phyloP scores from a whole-genome alignment of 345 rosid genomes.

The Boechera stricta region DNA sequence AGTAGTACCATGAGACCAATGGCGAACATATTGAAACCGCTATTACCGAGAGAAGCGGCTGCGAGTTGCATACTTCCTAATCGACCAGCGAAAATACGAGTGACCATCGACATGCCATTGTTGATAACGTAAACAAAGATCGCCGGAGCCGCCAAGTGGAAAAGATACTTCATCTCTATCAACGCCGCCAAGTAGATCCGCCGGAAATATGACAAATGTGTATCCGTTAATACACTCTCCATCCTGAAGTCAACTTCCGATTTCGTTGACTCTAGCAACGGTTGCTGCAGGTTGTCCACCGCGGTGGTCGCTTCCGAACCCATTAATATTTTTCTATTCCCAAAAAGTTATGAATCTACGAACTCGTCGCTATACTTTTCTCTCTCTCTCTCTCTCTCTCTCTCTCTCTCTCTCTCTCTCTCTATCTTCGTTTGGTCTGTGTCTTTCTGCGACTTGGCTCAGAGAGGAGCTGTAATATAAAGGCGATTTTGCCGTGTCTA shows the following conservation, averaged over 20 bases:
- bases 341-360: too few species aligned
- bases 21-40: constrained; percentile 58
- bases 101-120: constrained; percentile 59
- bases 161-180: constrained; percentile 59
- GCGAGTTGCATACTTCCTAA: constrained; percentile 73
- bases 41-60: constrained; percentile 64
- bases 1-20: constrained; percentile 58
- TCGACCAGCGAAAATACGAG: constrained; percentile 65
- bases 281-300: constrained; percentile 38
- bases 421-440: constrained; percentile 12
- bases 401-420: not conserved
- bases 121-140: constrained; percentile 63
- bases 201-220: constrained; percentile 38
- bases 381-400: not conserved
- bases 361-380: too few species aligned
- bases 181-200: constrained; percentile 51
- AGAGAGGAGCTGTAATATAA: constrained; percentile 31
- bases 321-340: constrained; percentile 15
- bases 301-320: constrained; percentile 31
- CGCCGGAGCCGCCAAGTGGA: constrained; percentile 62
- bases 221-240: constrained; percentile 56
- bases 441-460: constrained; percentile 14
- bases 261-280: constrained; percentile 37
- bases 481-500: constrained; percentile 33
- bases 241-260: constrained; percentile 49